Percentiles rank a stretch among this genome's conserved stretches.
Evolutionary conservation across 345 rosid species (phyloP).

Genomic region (Litchi chinensis): DNA sequence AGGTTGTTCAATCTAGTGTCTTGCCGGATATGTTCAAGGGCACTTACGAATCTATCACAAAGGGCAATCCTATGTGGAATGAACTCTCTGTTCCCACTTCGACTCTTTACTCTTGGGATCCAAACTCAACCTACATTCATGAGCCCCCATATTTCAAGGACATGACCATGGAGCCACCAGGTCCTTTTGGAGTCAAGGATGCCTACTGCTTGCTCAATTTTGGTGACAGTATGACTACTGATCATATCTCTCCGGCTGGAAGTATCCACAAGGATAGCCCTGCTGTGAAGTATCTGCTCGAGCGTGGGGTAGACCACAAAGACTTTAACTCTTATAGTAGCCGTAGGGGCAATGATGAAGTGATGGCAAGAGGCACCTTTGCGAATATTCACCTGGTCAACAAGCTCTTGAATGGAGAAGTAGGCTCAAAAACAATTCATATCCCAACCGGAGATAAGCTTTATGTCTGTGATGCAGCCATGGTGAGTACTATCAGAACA

Average conservation of each 20-base stretch:
- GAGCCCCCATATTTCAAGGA: too few relatives aligned
- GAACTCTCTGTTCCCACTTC: too few relatives aligned
- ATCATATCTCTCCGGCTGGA: too few relatives aligned
- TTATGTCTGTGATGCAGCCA: slow-evolving; percentile 76
- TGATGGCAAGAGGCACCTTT: slow-evolving; percentile 88
- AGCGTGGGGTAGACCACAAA: slow-evolving; percentile 42
- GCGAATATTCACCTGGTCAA: slow-evolving; percentile 80
- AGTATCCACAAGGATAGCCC: too few relatives aligned
- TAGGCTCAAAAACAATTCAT: slow-evolving; percentile 82
- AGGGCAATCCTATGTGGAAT: slow-evolving; percentile 85
- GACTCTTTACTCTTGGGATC: too few relatives aligned
- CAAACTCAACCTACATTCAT: too few relatives aligned
- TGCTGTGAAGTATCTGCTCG: too few relatives aligned
- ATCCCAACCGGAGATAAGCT: slow-evolving; percentile 80
- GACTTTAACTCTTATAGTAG: slow-evolving; percentile 88
- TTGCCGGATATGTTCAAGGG: slow-evolving; percentile 79
- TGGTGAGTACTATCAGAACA: slow-evolving; percentile 40
- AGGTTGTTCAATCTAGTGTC: slow-evolving; percentile 76
- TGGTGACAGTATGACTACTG: too few relatives aligned
- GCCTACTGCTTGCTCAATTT: too few relatives aligned
- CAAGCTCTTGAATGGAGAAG: slow-evolving; percentile 82
- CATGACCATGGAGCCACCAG: too few relatives aligned
- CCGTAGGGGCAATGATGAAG: slow-evolving; percentile 80
- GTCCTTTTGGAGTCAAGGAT: too few relatives aligned
- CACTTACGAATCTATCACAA: slow-evolving; percentile 71